Percentiles rank a stretch among this genome's conserved stretches.
These are phyloP conservation scores for Niebla homalea DNA, from an alignment of 495 filamentous ascomycete genomes.

Conservation along the genomic window DNA sequence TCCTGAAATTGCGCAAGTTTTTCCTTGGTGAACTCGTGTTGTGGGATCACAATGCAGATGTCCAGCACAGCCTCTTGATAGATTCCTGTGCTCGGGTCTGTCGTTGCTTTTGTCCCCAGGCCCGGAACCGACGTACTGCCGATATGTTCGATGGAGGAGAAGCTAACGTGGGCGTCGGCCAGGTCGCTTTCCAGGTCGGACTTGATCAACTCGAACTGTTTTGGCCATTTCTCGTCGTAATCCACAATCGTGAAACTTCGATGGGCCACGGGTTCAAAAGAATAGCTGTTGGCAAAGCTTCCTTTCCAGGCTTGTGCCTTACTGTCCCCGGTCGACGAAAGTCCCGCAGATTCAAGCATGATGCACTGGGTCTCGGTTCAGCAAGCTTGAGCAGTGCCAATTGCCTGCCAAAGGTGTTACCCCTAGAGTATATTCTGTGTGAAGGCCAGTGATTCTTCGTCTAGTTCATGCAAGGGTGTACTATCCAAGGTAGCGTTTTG, in stretches of 20 bases:
- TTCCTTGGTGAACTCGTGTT: background rate
- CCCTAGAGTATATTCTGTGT: too few relatives aligned
- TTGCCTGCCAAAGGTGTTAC: too few relatives aligned
- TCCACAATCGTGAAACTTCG: background rate
- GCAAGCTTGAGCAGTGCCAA: too few relatives aligned
- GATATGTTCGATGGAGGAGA: constrained; percentile 7
- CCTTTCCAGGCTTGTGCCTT: too few relatives aligned
- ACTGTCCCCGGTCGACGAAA: too few relatives aligned
- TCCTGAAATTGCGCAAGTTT: background rate
- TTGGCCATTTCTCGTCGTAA: constrained; percentile 1
- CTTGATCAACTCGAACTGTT: constrained; percentile 1
- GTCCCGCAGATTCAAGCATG: too few relatives aligned
- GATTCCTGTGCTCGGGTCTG: background rate
- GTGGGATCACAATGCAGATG: constrained; percentile 1
- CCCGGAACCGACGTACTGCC: constrained; percentile 6
- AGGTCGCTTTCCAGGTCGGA: constrained; percentile 4
- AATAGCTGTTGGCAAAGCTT: too few relatives aligned
- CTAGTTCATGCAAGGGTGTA: too few relatives aligned
- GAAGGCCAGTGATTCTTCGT: too few relatives aligned
- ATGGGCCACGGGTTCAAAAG: background rate
- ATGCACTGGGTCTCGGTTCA: too few relatives aligned
- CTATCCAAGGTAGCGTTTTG: too few relatives aligned
- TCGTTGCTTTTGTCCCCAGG: constrained; percentile 1
- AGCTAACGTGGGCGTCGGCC: background rate
- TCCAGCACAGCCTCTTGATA: constrained; percentile 5